Conservation (phyloP, 2,329 filamentous ascomycete species). For the Elsinoe australis region DNA sequence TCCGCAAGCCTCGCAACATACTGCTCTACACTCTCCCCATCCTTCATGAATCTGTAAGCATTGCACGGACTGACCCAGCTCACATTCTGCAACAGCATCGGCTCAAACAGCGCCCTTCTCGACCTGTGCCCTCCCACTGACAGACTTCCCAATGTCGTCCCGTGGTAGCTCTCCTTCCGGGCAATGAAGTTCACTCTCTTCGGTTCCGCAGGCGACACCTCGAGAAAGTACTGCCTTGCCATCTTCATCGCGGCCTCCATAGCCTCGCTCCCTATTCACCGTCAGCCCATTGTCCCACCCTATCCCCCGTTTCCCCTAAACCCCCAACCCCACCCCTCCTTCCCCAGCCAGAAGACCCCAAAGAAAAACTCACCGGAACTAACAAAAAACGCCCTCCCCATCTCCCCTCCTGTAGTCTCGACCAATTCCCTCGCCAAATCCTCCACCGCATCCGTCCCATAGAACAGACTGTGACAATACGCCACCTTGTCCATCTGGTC, state of each 20-base stretch:
- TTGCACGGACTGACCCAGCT: slow-evolving; percentile 60
- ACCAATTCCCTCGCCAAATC: slow-evolving; percentile 46
- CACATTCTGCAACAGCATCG: slow-evolving; percentile 46
- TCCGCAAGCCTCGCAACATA: slow-evolving; percentile 55
- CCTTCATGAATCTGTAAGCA: slow-evolving; percentile 50
- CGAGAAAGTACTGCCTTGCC: slow-evolving; percentile 57
- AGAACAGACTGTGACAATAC: slow-evolving; percentile 55
- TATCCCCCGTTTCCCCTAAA: neutral
- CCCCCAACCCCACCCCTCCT: neutral
- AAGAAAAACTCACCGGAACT: slow-evolving; percentile 45
- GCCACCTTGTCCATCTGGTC: slow-evolving; percentile 52
- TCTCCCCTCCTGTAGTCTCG: slow-evolving; percentile 44
- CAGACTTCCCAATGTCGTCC: slow-evolving; percentile 60
- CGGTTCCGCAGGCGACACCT: slow-evolving; percentile 46
- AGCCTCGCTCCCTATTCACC: slow-evolving; percentile 45
- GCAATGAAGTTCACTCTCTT: slow-evolving; percentile 55
- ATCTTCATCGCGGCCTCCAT: slow-evolving; percentile 63
- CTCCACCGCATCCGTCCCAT: slow-evolving; percentile 47
- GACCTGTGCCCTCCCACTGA: slow-evolving; percentile 55
- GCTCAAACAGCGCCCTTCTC: slow-evolving; percentile 55
- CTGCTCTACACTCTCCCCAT: slow-evolving; percentile 47
- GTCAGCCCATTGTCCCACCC: neutral
- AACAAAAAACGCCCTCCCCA: slow-evolving; percentile 50
- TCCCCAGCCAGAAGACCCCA: neutral
- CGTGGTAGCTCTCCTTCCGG: slow-evolving; percentile 60